Base-by-base conservation (phyloP, 78 protist genomes). In the Dictyostelium citrinum region DNA sequence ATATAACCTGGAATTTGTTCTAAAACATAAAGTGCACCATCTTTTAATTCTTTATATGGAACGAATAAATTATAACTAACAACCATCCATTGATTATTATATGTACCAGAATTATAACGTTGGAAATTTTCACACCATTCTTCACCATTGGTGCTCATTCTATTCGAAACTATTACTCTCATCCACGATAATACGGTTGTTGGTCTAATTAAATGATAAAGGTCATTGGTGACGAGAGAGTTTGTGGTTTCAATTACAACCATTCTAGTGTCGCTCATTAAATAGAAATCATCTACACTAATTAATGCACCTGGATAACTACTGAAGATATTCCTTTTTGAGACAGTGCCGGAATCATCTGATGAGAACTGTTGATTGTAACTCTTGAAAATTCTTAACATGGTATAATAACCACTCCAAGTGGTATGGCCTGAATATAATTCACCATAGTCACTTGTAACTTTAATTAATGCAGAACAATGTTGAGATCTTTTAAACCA, bases 1-100 rank as follows among this genome's bases (percentile, higher is more conserved):
- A 88, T 41, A 8, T 81, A 43, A 39, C 97, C 98, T 33, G 98
- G 99, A 24, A 97, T 91, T 90, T 97, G 98, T 82, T 98, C 99
- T 8, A 97, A 4, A n/a, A 97, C 81, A 46, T 90, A 91, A 35
- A 98, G 24, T 33, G 95, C 86, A 49, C 91, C 95, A n/a, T 90
- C 85, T 31, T 51, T 27, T 45, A 96, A 78, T 41, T 75, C 82
- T 51, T 83, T 14, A 68, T 97, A 97, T 27, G 95, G 84, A 3
- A 8, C 33, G 64, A 98, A 97, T 24, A 33, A 24, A 33, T 97
- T 98, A 58, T 88, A 74, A 68, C 95, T 97, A 29, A 97, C 49
- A 17, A 95, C 37, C 90, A 95, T 91, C 77, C 81, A 97, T 75
- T 96, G 97, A 77, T 95, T 97, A 93, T 97, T 97, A 81, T 98